Evolutionary conservation across 805 yeast species (phyloP).

Genomic region (Suhomyces xylopsoci): DNA sequence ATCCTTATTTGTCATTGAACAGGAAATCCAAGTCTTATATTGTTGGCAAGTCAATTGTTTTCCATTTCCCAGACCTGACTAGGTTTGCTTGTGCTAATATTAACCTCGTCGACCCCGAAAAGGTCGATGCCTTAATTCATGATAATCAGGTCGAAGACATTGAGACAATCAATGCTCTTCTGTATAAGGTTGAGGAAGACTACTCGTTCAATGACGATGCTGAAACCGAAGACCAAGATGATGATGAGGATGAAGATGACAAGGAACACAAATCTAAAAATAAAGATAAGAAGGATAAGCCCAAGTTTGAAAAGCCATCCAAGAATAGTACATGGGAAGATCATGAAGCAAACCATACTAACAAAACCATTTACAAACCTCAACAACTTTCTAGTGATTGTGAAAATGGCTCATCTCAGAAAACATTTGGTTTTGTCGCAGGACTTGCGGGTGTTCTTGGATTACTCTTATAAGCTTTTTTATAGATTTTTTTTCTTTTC

Average conservation of each 20-base stretch:
- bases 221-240: conserved; percentile 7
- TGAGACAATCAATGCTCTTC: not conserved
- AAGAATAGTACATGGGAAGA: not conserved
- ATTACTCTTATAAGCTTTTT: conserved; percentile 5
- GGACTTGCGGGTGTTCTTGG: conserved; percentile 11
- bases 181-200: not conserved
- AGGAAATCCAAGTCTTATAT: conserved; percentile 54
- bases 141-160: conserved; percentile 6
- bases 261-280: not conserved
- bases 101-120: conserved; percentile 19
- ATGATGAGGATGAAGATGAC: not conserved
- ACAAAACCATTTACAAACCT: conserved; percentile 6
- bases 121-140: conserved; percentile 4
- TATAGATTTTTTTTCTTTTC: not conserved
- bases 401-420: conserved; percentile 11
- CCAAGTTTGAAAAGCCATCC: not conserved
- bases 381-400: conserved; percentile 7
- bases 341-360: conserved; percentile 6
- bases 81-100: conserved; percentile 65
- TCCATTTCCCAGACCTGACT: conserved; percentile 55
- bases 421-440: conserved; percentile 7
- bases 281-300: not conserved
- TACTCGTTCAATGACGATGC: conserved; percentile 10
- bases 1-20: conserved; percentile 63
- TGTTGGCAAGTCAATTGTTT: conserved; percentile 51